Evolutionary conservation across 2,329 filamentous ascomycete genomes (phyloP).

Genomic region (Davidsoniella virescens): DNA sequence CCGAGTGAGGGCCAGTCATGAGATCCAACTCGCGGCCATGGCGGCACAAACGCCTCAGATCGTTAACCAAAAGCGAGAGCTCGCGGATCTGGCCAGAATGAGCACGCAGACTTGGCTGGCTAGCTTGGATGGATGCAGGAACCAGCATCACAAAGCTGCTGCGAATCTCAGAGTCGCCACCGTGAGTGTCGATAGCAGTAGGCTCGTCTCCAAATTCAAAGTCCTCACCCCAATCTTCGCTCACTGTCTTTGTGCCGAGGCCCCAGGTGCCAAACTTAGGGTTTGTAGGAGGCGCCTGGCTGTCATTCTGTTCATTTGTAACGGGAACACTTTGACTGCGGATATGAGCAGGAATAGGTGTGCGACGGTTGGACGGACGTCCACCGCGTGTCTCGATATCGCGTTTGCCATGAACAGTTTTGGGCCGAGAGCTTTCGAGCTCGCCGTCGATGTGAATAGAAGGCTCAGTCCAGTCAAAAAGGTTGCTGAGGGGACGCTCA

Average conservation of each 20-base stretch:
- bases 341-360: slow-evolving; percentile 52
- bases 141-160: slow-evolving; percentile 44
- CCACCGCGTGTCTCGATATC: slow-evolving; percentile 55
- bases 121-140: slow-evolving; percentile 62
- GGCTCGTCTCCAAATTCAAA: slow-evolving; percentile 52
- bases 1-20: slow-evolving; percentile 39
- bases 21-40: slow-evolving; percentile 54
- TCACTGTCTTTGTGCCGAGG: slow-evolving; percentile 59
- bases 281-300: slow-evolving; percentile 16
- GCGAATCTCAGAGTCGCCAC: slow-evolving; percentile 17
- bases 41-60: slow-evolving; percentile 60
- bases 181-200: slow-evolving; percentile 23
- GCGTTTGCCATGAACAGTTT: slow-evolving; percentile 63
- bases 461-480: slow-evolving; percentile 68
- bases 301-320: slow-evolving; percentile 43
- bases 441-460: slow-evolving; percentile 44
- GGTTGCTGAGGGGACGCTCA: slow-evolving; percentile 46
- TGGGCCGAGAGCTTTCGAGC: slow-evolving; percentile 43
- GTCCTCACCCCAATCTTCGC: slow-evolving; percentile 81
- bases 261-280: slow-evolving; percentile 71
- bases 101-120: slow-evolving; percentile 65
- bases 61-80: slow-evolving; percentile 65
- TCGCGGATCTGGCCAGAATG: slow-evolving; percentile 75
- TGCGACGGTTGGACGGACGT: slow-evolving; percentile 48
- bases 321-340: slow-evolving; percentile 70